A percentile compares a stretch with the other conserved stretches of the same genome.
Conservation (phyloP, 2,329 filamentous ascomycete species). For the Camptophora hylomeconis region DNA sequence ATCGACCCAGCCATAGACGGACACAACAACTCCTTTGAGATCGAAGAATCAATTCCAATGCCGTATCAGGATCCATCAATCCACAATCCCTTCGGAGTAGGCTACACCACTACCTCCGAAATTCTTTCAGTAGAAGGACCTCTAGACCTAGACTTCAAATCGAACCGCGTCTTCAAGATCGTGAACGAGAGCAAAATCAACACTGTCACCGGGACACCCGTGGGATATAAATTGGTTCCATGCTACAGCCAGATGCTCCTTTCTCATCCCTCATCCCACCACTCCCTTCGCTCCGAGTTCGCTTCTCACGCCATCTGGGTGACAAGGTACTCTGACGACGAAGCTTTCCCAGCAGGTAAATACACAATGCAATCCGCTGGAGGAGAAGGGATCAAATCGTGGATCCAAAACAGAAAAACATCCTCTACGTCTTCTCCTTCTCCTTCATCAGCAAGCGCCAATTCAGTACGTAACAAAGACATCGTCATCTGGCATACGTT, state of each 20-base stretch:
- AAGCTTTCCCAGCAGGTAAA: constrained; percentile 40
- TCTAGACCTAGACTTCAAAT: constrained; percentile 33
- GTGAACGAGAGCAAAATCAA: constrained; percentile 41
- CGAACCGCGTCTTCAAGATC: constrained; percentile 44
- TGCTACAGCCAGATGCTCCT: constrained; percentile 45
- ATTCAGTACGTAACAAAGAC: constrained; percentile 26
- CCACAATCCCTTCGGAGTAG: constrained; percentile 39
- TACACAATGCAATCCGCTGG: constrained; percentile 42
- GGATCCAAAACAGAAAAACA: constrained; percentile 28
- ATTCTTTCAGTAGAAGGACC: constrained; percentile 34
- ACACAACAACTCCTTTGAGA: constrained; percentile 24
- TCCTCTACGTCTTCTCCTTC: constrained; percentile 19
- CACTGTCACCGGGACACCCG: constrained; percentile 38
- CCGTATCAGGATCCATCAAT: constrained; percentile 34
- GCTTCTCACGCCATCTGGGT: constrained; percentile 44
- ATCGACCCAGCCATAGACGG: constrained; percentile 32
- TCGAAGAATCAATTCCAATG: constrained; percentile 48
- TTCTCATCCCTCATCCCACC: constrained; percentile 39
- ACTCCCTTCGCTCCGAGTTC: constrained; percentile 40
- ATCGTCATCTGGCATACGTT: constrained; percentile 33
- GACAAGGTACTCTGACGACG: constrained; percentile 37
- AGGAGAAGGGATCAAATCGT: constrained; percentile 34
- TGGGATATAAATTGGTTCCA: constrained; percentile 44
- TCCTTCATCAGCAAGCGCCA: constrained; percentile 22
- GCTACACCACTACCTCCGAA: constrained; percentile 36